Percentiles rank a stretch among this genome's conserved stretches.
Conservation (phyloP, 306 rosid genomes). For the Vigna mungo region DNA sequence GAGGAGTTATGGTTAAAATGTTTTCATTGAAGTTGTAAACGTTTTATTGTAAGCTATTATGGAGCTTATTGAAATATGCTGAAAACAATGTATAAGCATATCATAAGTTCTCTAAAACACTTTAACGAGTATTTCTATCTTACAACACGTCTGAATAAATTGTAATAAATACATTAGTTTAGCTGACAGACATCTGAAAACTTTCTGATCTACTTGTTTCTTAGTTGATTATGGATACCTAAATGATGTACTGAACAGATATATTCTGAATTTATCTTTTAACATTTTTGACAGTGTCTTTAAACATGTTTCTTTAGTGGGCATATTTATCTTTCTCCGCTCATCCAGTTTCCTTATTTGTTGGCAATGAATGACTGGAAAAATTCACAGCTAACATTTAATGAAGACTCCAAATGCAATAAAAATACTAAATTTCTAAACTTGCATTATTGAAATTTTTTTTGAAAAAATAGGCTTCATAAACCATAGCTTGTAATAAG, state of each 20-base stretch:
- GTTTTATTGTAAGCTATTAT: background rate
- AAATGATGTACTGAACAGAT: background rate
- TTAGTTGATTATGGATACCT: background rate
- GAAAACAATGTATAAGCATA: background rate
- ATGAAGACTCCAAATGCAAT: background rate
- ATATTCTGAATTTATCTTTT: background rate
- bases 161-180: background rate
- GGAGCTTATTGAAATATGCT: conserved; percentile 10
- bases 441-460: background rate
- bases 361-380: background rate
- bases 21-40: background rate
- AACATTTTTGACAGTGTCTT: conserved; percentile 11
- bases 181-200: conserved; percentile 2
- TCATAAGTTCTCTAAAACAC: background rate
- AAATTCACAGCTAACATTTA: background rate
- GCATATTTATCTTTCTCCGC: background rate
- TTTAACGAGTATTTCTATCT: background rate
- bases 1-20: background rate
- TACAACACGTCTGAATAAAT: background rate
- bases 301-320: background rate
- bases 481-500: background rate
- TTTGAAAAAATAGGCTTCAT: background rate
- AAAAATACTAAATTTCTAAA: background rate
- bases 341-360: conserved; percentile 18
- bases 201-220: background rate